phyloP scores from a whole-genome alignment of 1,284 basidiomycete species.

The Nidula niveotomentosa region DNA sequence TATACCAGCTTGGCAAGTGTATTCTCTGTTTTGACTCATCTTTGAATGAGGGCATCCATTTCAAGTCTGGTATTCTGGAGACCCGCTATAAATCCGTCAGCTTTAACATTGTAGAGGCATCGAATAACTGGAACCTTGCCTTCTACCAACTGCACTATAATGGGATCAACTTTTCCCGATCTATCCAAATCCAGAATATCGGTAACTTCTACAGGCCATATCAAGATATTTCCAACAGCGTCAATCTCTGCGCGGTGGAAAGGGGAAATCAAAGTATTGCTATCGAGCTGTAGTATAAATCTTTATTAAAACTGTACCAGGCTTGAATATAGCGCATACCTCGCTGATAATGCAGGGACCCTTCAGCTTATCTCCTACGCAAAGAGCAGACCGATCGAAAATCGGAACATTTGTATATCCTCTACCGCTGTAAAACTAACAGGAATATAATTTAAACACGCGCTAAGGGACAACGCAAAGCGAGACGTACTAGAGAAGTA shows the following conservation, averaged over 20 bases:
- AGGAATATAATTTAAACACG: too few species aligned
- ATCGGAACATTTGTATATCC: constrained; percentile 20
- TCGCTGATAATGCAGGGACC: constrained; percentile 27
- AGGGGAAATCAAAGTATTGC: constrained; percentile 22
- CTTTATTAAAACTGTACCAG: neutral
- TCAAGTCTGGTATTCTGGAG: constrained; percentile 25
- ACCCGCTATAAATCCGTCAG: constrained; percentile 9
- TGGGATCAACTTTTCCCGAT: constrained; percentile 12
- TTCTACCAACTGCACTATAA: constrained; percentile 26
- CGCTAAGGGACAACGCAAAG: too few species aligned
- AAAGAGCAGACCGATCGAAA: constrained; percentile 18
- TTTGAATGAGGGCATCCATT: constrained; percentile 26
- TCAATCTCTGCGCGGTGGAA: constrained; percentile 25
- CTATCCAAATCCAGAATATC: neutral
- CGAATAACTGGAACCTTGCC: constrained; percentile 5
- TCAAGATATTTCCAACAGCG: constrained; percentile 23
- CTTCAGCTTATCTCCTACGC: constrained; percentile 16
- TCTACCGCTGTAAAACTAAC: constrained; percentile 18
- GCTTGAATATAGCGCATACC: constrained; percentile 5
- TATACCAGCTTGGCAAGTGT: neutral
- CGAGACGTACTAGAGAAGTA: too few species aligned
- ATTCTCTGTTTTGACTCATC: constrained; percentile 6
- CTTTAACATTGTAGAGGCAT: neutral
- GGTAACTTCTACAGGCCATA: constrained; percentile 16
- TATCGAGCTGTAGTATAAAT: constrained; percentile 15